phyloP scores from a whole-genome alignment of 768 basidiomycete genomes.

The Hericium rajendrae region DNA sequence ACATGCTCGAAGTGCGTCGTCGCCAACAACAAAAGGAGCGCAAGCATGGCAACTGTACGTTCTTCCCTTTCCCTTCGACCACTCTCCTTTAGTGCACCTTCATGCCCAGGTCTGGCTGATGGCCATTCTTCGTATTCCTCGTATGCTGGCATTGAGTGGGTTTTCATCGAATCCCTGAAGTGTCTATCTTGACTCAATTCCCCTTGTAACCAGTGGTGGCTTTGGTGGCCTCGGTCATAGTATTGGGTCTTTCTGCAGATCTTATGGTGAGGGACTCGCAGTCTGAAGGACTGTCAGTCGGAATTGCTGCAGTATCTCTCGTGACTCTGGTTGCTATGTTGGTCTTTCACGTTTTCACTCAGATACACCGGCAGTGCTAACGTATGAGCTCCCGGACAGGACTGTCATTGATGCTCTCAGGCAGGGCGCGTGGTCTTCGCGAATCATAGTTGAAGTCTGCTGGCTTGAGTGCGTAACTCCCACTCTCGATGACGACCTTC shows the following conservation, averaged over 20 bases:
- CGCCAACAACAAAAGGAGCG: too few relatives aligned
- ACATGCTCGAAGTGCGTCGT: too few relatives aligned
- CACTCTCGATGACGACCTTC: not conserved
- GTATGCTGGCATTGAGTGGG: too few relatives aligned
- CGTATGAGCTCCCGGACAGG: conserved; percentile 14
- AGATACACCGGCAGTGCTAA: not conserved
- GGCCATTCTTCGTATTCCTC: too few relatives aligned
- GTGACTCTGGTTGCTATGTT: not conserved
- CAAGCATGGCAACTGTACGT: not conserved
- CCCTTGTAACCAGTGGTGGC: not conserved
- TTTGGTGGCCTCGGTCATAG: not conserved
- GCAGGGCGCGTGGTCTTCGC: conserved; percentile 29
- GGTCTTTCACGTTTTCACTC: not conserved
- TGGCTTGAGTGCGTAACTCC: conserved; percentile 26
- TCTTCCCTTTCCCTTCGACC: not conserved
- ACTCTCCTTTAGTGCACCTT: not conserved
- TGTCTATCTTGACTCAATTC: too few relatives aligned
- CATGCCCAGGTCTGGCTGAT: not conserved
- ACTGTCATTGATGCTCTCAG: conserved; percentile 25
- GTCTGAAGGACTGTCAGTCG: not conserved
- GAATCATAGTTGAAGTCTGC: conserved; percentile 26
- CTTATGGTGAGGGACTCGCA: not conserved
- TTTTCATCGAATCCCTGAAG: too few relatives aligned
- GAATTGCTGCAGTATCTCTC: not conserved
- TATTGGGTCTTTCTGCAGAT: not conserved